Evolutionary conservation across 176 grass and related monocot genomes (phyloP).

Genomic region (Oryza longistaminata): DNA sequence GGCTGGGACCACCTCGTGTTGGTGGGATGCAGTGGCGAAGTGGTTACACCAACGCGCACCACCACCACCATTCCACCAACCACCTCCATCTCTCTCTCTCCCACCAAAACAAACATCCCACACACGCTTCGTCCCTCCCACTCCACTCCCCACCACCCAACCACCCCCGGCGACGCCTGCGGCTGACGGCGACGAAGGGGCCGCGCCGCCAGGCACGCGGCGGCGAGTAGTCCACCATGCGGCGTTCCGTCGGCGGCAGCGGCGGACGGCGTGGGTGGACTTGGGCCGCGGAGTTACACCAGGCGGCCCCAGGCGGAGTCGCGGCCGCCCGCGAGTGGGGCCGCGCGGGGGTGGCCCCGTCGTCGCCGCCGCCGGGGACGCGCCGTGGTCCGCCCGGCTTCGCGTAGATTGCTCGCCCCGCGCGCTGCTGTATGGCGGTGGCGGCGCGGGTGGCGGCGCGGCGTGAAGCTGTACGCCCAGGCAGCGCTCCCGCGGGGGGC

Average conservation of each 20-base stretch:
- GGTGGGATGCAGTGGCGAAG: constrained; percentile 17
- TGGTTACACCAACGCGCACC: constrained; percentile 31
- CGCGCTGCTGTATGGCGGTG: constrained; percentile 35
- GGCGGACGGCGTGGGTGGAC: constrained; percentile 40
- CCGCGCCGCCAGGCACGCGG: too few relatives aligned
- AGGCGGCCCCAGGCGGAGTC: constrained; percentile 60
- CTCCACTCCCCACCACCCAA: too few relatives aligned
- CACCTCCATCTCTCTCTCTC: neutral
- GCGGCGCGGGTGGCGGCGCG: too few relatives aligned
- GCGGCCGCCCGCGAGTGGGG: constrained; percentile 57
- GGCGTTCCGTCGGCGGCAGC: too few relatives aligned
- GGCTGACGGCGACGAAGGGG: too few relatives aligned
- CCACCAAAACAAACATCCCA: too few relatives aligned
- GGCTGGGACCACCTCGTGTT: neutral
- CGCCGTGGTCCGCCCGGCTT: constrained; percentile 62
- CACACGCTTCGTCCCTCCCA: too few relatives aligned
- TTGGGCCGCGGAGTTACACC: constrained; percentile 65
- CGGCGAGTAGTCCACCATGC: too few relatives aligned
- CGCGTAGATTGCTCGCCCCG: constrained; percentile 53
- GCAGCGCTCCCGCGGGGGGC: constrained; percentile 55
- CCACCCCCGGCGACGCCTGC: too few relatives aligned
- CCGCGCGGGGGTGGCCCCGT: constrained; percentile 47
- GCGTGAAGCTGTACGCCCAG: constrained; percentile 94
- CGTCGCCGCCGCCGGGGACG: neutral
- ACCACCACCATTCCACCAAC: neutral